A percentile compares a stretch with the other conserved stretches of the same genome.
These are phyloP conservation scores for Fomitopsis betulina DNA, from an alignment of 1,284 basidiomycete species.

Conservation along the genomic window DNA sequence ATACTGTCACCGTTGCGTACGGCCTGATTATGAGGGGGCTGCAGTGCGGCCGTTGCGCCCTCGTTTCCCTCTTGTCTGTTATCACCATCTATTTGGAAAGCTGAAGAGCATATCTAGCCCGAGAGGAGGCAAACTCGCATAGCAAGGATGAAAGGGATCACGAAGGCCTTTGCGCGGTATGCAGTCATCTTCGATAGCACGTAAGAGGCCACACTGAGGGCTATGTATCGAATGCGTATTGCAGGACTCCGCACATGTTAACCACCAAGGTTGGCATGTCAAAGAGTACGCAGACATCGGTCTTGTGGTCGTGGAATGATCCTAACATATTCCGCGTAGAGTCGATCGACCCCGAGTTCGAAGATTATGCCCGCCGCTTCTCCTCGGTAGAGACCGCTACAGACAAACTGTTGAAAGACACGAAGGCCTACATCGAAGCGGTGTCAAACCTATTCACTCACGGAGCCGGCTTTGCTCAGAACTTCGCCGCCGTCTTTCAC, in stretches of 20 bases:
- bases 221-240: neutral
- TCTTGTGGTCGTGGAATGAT: neutral
- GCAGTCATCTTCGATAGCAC: constrained; percentile 14
- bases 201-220: neutral
- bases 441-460: constrained; percentile 82
- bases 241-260: constrained; percentile 84
- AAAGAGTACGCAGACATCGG: constrained; percentile 67
- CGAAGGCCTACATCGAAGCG: constrained; percentile 82
- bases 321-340: neutral
- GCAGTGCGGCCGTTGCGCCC: neutral
- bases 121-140: neutral
- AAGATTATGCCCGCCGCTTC: constrained; percentile 80
- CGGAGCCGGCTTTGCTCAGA: constrained; percentile 72
- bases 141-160: constrained; percentile 70
- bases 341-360: constrained; percentile 63
- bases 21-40: neutral
- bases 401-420: constrained; percentile 91
- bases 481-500: constrained; percentile 76
- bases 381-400: constrained; percentile 73
- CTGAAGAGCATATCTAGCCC: neutral
- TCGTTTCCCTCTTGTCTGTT: neutral
- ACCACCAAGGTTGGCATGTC: constrained; percentile 84
- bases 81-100: neutral
- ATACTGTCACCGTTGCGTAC: neutral
- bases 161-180: constrained; percentile 76